Evolutionary conservation across 352 stramenopile genomes (phyloP), one percentile per base, ranked within the genome.

Genomic region (Phytophthora lateralis): DNA sequence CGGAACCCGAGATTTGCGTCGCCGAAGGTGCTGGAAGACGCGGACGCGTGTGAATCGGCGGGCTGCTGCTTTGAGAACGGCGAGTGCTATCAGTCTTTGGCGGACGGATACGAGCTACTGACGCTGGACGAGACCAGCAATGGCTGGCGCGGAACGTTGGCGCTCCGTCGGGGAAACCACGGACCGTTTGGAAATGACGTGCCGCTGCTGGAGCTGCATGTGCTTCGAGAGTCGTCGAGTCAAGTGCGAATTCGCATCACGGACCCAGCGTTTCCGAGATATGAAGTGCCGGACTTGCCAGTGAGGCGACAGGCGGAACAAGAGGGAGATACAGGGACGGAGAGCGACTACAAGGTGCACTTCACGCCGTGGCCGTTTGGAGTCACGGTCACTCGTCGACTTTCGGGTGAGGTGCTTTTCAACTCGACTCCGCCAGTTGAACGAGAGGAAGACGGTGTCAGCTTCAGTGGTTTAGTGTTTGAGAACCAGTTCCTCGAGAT

Each of bases 401-500:
- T 76, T 6, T 80, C 78, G 10, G 70, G 66, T 0, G 84, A 93
- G 48, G 72, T 92, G 30, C 34, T 96, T 45, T 96, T 96, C 69
- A 94, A 96, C 69, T 95, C 85, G 24, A 96, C 88, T 21, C 82
- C 85, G 15, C 70, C 66, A 26, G 39, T 68, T 11, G 69, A 88
- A n/a, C 61, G 38, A 32, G 34, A 60, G 4, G 44, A 50, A 1
- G 27, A 64, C 26, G 52, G 60, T 24, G 35, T 4, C 3, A 76
- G 62, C 3, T 89, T 91, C 42, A 90, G 78, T 55, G 84, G 84
- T 0, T 57, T 93, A 12, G 71, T 91, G 55, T 96, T 92, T 55
- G 76, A 88, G 50, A 95, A 96, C 60, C 89, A 97, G 66, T 96
- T 88, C 52, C 48, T 97, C 4, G 87, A 97, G 55, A 60, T 97